Percentiles rank a stretch among this genome's conserved stretches.
phyloP scores from a whole-genome alignment of 768 basidiomycete species.

The Lactifluus piperatus region DNA sequence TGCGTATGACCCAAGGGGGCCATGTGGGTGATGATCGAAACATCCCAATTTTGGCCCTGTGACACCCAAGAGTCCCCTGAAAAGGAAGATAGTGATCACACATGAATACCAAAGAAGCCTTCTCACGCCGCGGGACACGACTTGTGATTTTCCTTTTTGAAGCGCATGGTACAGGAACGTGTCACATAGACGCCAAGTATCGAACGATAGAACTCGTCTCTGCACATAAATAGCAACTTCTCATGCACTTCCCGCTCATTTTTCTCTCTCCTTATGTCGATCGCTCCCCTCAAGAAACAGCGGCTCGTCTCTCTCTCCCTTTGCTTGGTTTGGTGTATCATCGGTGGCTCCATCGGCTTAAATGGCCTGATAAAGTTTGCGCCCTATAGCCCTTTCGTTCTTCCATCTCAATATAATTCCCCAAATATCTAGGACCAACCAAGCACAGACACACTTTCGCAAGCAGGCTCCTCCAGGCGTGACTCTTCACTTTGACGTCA shows the following conservation, averaged over 20 bases:
- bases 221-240: conserved; percentile 2
- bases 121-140: background rate
- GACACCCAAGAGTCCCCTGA: background rate
- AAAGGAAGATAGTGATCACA: background rate
- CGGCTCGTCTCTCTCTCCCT: conserved; percentile 26
- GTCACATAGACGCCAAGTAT: background rate
- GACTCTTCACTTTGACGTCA: conserved; percentile 13
- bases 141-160: background rate
- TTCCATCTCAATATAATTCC: background rate
- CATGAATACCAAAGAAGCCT: conserved; percentile 3
- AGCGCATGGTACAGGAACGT: background rate
- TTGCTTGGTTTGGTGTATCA: conserved; percentile 25
- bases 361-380: conserved; percentile 29
- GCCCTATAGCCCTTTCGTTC: background rate
- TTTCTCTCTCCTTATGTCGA: conserved; percentile 1
- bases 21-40: background rate
- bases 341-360: conserved; percentile 25
- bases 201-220: too few species aligned
- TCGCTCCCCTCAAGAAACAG: conserved; percentile 12
- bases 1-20: background rate
- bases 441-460: conserved; percentile 1
- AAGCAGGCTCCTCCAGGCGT: conserved; percentile 10
- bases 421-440: conserved; percentile 4
- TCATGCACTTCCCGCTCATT: background rate
- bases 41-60: background rate